Percentiles rank a stretch among this genome's conserved stretches.
Evolutionary conservation across 768 basidiomycete species (phyloP).

Genomic region (Stropharia rugosoannulata): DNA sequence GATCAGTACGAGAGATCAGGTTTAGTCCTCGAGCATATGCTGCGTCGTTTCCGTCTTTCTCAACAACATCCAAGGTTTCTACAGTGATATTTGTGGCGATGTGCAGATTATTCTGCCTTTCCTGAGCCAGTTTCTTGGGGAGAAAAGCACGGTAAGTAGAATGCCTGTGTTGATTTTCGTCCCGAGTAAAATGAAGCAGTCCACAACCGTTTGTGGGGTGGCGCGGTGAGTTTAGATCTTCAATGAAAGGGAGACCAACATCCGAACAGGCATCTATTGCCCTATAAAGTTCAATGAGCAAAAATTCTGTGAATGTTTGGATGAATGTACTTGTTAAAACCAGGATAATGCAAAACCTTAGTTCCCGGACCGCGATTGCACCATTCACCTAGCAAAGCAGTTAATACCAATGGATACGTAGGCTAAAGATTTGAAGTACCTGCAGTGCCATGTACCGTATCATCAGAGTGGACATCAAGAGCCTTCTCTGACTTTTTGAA

Average conservation of each 20-base stretch:
- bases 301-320: no score
- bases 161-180: conserved; percentile 6
- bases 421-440: background rate
- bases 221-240: conserved; percentile 10
- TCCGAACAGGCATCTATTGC: conserved; percentile 3
- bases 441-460: conserved; percentile 4
- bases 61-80: conserved; percentile 3
- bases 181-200: conserved; percentile 8
- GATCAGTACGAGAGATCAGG: background rate
- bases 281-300: background rate
- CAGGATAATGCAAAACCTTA: conserved; percentile 1
- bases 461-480: conserved; percentile 5
- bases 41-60: background rate
- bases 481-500: conserved; percentile 10
- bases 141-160: conserved; percentile 12
- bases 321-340: conserved; percentile 6
- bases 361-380: conserved; percentile 7
- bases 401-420: background rate
- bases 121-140: conserved; percentile 1
- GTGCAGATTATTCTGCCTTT: conserved; percentile 7
- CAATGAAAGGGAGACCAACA: conserved; percentile 4
- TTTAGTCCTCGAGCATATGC: background rate
- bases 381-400: conserved; percentile 7
- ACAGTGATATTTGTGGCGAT: conserved; percentile 8
- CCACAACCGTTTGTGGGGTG: conserved; percentile 7